Evolutionary conservation across 2,329 filamentous ascomycete species (phyloP).

Genomic region (Chrysoporthe puriensis): DNA sequence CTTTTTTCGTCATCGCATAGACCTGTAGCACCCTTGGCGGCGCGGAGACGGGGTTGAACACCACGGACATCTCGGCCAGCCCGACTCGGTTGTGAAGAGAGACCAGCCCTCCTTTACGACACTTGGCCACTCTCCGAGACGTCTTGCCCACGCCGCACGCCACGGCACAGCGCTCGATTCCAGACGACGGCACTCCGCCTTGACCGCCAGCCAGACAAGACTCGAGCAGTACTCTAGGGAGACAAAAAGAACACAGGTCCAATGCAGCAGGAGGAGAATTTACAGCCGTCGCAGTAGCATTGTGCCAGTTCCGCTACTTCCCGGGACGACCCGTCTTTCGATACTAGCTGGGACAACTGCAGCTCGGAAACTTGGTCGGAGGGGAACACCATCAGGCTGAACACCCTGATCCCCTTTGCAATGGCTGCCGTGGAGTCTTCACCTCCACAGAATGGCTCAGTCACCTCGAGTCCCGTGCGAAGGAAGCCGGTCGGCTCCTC

Average conservation of each 20-base stretch:
- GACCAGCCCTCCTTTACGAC: conserved; percentile 12
- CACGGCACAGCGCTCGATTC: conserved; percentile 1
- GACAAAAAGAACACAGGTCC: conserved; percentile 2
- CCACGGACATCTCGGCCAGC: background rate
- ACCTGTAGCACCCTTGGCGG: conserved; percentile 20
- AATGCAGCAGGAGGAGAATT: conserved; percentile 25
- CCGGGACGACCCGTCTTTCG: conserved; percentile 27
- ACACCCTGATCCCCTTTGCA: conserved; percentile 27
- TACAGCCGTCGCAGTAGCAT: conserved; percentile 27
- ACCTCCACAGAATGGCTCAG: conserved; percentile 33
- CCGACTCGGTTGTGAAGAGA: conserved; percentile 8
- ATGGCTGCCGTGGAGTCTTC: conserved; percentile 40
- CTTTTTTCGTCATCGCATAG: conserved; percentile 27
- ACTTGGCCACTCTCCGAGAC: conserved; percentile 5
- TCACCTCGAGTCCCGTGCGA: conserved; percentile 35
- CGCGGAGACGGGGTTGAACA: background rate
- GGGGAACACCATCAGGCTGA: conserved; percentile 18
- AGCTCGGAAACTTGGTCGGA: conserved; percentile 17
- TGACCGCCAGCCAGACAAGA: background rate
- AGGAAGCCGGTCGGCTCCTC: conserved; percentile 44
- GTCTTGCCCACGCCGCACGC: background rate
- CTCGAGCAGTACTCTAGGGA: conserved; percentile 2
- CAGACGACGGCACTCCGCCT: conserved; percentile 5
- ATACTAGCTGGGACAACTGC: conserved; percentile 20
- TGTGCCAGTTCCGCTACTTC: conserved; percentile 25